Evolutionary conservation across 169 alveolate species (phyloP), one percentile per base, ranked within the genome.

Genomic region (Plasmodium berghei): DNA sequence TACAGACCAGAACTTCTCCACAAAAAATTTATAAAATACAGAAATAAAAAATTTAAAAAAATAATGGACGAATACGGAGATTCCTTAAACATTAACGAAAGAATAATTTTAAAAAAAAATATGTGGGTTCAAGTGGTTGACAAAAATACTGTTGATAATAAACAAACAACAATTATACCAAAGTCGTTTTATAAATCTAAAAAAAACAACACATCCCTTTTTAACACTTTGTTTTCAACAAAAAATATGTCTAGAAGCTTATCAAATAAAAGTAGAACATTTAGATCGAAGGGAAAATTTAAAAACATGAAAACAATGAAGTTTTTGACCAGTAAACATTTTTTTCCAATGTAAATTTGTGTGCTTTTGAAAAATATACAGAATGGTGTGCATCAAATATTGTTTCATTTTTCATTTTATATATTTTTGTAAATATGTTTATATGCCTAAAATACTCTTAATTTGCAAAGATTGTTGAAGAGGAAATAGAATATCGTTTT

Each of bases 101-200:
- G 72, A 64, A 62, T 80, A 14, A 67, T 80, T 80, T 80, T 80
- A 61, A 80, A 80, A 34, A 80, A 80, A n/a, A 80, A 80, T 54
- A 80, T 80, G 90, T 80, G 90, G 90, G 90, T 80, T 12, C 90
- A 80, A 61, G 85, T 80, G 1, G 83, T 67, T 80, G 90, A 80
- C 20, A 80, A 67, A 59, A 80, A 67, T 67, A 28, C 52, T 42
- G 42, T 55, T 28, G 90, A 80, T 42, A 77, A 77, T 45, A 80
- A 80, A 48, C 90, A 80, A 9, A 67, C 90, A 28, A 67, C 90
- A n/a, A 67, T 80, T 18, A 80, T 80, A 80, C 80, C 80, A 5
- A 80, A 80, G 45, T 80, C 90, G n/a, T 80, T 67, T 80, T 80
- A 67, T 80, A 80, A 80, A 71, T 80, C 90, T 14, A 80, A 69